A percentile compares a stretch with the other conserved stretches of the same genome.
phyloP scores from a whole-genome alignment of 371 early-diverging fungal genomes.

The Apophysomyces variabilis region DNA sequence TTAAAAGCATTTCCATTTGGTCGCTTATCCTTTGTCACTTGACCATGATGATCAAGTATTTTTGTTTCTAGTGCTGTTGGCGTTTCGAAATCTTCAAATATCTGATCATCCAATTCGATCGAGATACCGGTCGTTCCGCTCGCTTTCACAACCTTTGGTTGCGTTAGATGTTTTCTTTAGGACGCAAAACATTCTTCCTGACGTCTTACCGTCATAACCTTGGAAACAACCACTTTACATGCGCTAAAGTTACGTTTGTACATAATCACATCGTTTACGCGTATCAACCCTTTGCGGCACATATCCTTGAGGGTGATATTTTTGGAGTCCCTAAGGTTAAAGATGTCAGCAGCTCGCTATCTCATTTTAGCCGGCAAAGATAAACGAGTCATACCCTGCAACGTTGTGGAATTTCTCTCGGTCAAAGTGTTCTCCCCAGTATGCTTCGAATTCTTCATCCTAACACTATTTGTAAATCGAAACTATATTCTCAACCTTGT shows the following conservation, averaged over 20 bases:
- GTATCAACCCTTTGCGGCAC: slow-evolving; percentile 56
- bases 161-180: neutral
- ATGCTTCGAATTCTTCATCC: slow-evolving; percentile 46
- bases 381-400: slow-evolving; percentile 42
- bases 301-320: slow-evolving; percentile 56
- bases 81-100: slow-evolving; percentile 57
- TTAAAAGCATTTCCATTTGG: slow-evolving; percentile 61
- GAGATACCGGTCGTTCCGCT: slow-evolving; percentile 51
- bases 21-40: slow-evolving; percentile 52
- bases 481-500: neutral
- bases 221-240: slow-evolving; percentile 41
- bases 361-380: neutral
- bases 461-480: slow-evolving; percentile 10
- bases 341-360: neutral
- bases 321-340: slow-evolving; percentile 45
- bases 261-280: slow-evolving; percentile 49
- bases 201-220: slow-evolving; percentile 1
- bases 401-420: slow-evolving; percentile 53
- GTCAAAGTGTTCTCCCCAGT: slow-evolving; percentile 47
- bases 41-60: slow-evolving; percentile 53
- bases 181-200: neutral
- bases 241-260: slow-evolving; percentile 61
- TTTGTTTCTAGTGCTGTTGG: slow-evolving; percentile 60
- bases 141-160: slow-evolving; percentile 48
- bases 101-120: slow-evolving; percentile 44